Evolutionary conservation across 164 flowering plant genomes (phyloP).

Genomic region (Aristolochia fimbriata): DNA sequence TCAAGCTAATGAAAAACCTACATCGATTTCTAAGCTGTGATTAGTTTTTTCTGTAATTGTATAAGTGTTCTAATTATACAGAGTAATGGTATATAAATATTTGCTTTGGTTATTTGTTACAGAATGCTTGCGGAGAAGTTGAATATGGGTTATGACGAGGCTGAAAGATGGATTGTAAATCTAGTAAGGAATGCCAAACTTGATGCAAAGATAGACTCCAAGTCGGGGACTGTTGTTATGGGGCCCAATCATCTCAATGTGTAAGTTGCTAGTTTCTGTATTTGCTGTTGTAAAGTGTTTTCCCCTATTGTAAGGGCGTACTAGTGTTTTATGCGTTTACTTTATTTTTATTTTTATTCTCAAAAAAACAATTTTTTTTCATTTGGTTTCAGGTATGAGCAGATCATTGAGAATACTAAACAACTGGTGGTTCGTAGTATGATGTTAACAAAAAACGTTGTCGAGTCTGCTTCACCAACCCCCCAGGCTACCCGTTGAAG

Average conservation of each 20-base stretch:
- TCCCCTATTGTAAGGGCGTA: neutral
- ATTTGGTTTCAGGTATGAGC: slow-evolving; percentile 60
- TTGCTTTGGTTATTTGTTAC: neutral
- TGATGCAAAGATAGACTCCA: slow-evolving; percentile 82
- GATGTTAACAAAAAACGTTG: slow-evolving; percentile 55
- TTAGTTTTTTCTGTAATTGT: no score
- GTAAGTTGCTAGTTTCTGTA: slow-evolving; percentile 36
- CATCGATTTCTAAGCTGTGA: no score
- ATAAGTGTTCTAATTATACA: no score
- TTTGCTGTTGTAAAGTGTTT: no score
- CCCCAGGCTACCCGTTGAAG: slow-evolving; percentile 42
- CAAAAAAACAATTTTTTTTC: no score
- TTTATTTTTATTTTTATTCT: no score
- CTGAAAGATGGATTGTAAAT: slow-evolving; percentile 97
- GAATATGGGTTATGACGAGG: slow-evolving; percentile 83
- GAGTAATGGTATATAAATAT: no score
- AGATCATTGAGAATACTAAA: slow-evolving; percentile 85
- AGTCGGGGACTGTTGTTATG: slow-evolving; percentile 78
- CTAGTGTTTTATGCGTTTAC: neutral
- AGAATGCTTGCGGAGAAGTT: slow-evolving; percentile 93
- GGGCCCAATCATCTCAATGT: slow-evolving; percentile 73
- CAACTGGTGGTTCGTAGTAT: slow-evolving; percentile 68
- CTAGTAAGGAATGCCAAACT: slow-evolving; percentile 82
- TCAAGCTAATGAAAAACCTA: no score
- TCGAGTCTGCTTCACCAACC: slow-evolving; percentile 48